These are phyloP conservation scores for Candida mattraensis DNA, from an alignment of 805 yeast genomes.

Conservation along the genomic window DNA sequence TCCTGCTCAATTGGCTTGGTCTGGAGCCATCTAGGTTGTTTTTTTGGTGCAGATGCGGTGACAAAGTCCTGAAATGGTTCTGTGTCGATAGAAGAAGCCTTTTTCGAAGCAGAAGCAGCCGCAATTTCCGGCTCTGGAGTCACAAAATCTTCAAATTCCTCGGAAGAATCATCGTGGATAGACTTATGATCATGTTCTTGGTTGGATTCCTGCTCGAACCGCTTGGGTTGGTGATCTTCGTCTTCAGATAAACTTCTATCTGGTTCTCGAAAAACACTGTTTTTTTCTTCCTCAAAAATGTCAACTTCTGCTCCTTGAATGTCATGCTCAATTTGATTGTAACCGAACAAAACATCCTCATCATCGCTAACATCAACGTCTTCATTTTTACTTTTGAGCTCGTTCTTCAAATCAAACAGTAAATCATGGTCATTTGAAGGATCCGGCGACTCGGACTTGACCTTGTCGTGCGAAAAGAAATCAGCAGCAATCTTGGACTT, in stretches of 20 bases:
- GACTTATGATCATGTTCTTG: too few species aligned
- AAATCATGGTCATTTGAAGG: conserved; percentile 5
- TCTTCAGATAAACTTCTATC: too few species aligned
- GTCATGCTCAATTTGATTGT: conserved; percentile 16
- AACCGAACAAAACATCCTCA: conserved; percentile 13
- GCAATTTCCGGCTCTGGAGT: too few species aligned
- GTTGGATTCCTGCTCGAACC: too few species aligned
- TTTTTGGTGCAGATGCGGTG: too few species aligned
- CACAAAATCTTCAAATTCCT: too few species aligned
- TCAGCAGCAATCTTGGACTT: conserved; percentile 33
- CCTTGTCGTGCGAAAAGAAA: conserved; percentile 24
- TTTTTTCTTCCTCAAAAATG: conserved; percentile 3
- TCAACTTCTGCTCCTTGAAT: conserved; percentile 6
- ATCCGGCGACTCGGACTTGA: conserved; percentile 3
- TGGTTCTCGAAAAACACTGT: conserved; percentile 6
- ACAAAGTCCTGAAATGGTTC: not conserved
- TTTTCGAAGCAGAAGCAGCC: not conserved
- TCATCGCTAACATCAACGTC: conserved; percentile 13
- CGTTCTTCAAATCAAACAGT: conserved; percentile 12
- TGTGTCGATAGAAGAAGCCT: not conserved
- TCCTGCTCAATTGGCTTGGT: not conserved
- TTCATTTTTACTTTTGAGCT: conserved; percentile 6
- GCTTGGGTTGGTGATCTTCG: not conserved
- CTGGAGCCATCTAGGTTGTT: too few species aligned
- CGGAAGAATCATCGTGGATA: too few species aligned